phyloP scores from a whole-genome alignment of 345 rosid genomes.

The Capsella bursapastoris region DNA sequence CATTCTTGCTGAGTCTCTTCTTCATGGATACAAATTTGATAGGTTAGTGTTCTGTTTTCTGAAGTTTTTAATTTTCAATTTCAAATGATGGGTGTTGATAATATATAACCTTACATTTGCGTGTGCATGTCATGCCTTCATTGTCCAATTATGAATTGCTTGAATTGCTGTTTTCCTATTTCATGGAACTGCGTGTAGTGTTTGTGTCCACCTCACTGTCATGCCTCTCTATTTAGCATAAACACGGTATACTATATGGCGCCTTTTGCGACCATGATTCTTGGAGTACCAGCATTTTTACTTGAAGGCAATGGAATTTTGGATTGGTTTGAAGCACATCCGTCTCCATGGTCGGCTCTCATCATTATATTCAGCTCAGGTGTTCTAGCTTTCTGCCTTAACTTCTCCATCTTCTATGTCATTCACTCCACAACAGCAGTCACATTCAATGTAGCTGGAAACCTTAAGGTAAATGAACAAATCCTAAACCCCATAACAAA shows the following conservation, averaged over 20 bases:
- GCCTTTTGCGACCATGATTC: conserved; percentile 89
- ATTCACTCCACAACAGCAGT: conserved; percentile 97
- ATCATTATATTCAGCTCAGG: conserved; percentile 79
- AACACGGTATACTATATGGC: conserved; percentile 99
- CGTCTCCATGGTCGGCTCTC: conserved; percentile 54
- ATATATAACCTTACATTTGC: background rate
- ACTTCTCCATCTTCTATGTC: conserved; percentile 92
- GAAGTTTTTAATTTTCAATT: background rate
- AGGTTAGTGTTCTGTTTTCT: conserved; percentile 51
- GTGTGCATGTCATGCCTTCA: background rate
- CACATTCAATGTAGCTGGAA: conserved; percentile 94
- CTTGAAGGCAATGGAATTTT: conserved; percentile 83
- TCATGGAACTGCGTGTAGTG: background rate
- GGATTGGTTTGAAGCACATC: conserved; percentile 70
- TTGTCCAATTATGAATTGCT: background rate
- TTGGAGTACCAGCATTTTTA: conserved; percentile 74
- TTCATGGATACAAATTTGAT: conserved; percentile 95
- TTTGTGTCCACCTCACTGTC: background rate
- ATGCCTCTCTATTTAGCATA: conserved; percentile 52
- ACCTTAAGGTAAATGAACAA: conserved; percentile 71
- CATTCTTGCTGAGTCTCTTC: conserved; percentile 87
- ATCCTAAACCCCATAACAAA: background rate
- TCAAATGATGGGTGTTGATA: background rate
- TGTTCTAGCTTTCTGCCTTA: conserved; percentile 86
- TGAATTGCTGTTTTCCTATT: background rate